phyloP scores from a whole-genome alignment of 1,139 yeast species.

The Debaryomyces coudertii region DNA sequence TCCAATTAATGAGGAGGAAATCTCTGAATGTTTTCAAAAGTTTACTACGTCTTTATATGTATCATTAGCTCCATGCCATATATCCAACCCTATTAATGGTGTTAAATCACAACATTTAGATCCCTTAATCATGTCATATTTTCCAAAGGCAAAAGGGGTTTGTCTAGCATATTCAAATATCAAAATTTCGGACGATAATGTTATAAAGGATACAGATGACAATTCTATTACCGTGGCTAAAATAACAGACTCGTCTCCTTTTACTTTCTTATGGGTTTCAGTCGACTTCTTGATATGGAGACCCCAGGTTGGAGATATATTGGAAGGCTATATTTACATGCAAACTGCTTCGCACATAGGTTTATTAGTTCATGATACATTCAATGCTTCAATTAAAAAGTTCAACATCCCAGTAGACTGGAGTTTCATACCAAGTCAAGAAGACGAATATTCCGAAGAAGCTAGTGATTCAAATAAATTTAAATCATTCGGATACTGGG shows the following conservation, averaged over 20 bases:
- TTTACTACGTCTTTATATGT: constrained; percentile 71
- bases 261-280: constrained; percentile 81
- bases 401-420: constrained; percentile 80
- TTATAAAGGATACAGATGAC: constrained; percentile 34
- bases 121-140: constrained; percentile 84
- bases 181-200: constrained; percentile 37
- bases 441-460: constrained; percentile 49
- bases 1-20: constrained; percentile 39
- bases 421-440: constrained; percentile 80
- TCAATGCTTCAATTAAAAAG: constrained; percentile 90
- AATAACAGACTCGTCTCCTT: constrained; percentile 81
- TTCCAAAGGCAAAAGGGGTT: constrained; percentile 74
- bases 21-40: constrained; percentile 66
- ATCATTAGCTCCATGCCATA: constrained; percentile 82
- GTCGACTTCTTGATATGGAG: constrained; percentile 89
- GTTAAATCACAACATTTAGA: constrained; percentile 86
- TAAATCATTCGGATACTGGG: constrained; percentile 83
- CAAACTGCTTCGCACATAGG: constrained; percentile 97
- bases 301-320: constrained; percentile 79
- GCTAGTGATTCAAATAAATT: constrained; percentile 26
- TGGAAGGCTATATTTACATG: constrained; percentile 87
- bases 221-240: constrained; percentile 52
- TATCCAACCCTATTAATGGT: constrained; percentile 72
- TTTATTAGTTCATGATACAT: constrained; percentile 84
- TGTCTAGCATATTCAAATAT: constrained; percentile 77